phyloP scores from a whole-genome alignment of 495 filamentous ascomycete species.

The Aspergillus coremiiformis region DNA sequence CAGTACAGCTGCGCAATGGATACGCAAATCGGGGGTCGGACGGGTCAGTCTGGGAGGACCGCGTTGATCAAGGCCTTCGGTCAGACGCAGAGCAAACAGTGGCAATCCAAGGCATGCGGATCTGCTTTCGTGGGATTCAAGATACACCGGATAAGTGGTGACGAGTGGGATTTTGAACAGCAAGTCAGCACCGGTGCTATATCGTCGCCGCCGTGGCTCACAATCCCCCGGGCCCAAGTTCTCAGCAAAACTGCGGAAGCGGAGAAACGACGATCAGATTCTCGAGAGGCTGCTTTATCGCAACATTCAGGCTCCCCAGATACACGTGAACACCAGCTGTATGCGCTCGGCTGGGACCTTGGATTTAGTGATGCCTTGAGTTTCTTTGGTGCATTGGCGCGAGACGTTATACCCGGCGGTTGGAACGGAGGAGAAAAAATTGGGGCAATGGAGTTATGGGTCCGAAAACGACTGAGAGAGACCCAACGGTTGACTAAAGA shows the following conservation, averaged over 20 bases:
- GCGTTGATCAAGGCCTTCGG: conserved; percentile 39
- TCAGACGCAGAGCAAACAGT: conserved; percentile 34
- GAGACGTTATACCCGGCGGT: conserved; percentile 10
- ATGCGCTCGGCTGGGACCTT: conserved; percentile 44
- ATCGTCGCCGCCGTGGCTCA: conserved; percentile 25
- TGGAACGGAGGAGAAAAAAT: conserved; percentile 35
- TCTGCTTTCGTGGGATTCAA: conserved; percentile 49
- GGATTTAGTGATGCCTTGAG: conserved; percentile 42
- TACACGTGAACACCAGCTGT: conserved; percentile 43
- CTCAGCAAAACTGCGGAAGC: conserved; percentile 22
- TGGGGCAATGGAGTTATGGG: conserved; percentile 48
- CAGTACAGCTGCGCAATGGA: conserved; percentile 49
- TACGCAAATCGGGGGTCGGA: conserved; percentile 36
- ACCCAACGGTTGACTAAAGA: conserved; percentile 28
- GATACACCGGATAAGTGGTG: conserved; percentile 46
- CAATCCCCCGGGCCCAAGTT: conserved; percentile 25
- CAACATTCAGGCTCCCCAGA: conserved; percentile 42
- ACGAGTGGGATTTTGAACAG: conserved; percentile 46
- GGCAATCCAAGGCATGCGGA: conserved; percentile 37
- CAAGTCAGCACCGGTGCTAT: conserved; percentile 38
- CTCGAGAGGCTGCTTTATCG: conserved; percentile 20
- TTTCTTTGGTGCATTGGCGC: conserved; percentile 36
- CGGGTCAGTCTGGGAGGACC: conserved; percentile 18
- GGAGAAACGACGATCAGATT: conserved; percentile 18
- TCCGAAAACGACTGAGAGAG: conserved; percentile 44